Percentiles rank a stretch among this genome's conserved stretches.
These are phyloP conservation scores for Aureobasidium lini DNA, from an alignment of 2,329 filamentous ascomycete genomes.

Conservation along the genomic window DNA sequence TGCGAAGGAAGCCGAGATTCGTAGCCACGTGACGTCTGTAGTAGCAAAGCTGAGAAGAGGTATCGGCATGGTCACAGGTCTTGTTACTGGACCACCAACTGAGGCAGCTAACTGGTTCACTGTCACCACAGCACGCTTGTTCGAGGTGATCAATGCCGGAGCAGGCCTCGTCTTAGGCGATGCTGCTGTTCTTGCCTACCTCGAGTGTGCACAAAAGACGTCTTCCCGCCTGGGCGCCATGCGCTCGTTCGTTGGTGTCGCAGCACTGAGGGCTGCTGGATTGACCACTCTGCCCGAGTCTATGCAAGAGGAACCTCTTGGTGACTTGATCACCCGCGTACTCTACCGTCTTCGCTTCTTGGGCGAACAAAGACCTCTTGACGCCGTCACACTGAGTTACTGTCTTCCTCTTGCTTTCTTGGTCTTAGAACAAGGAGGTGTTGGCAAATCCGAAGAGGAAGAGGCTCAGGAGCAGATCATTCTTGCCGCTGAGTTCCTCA, in stretches of 20 bases:
- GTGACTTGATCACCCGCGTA: constrained; percentile 73
- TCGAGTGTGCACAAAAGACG: constrained; percentile 69
- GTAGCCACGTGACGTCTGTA: constrained; percentile 60
- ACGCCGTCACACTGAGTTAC: constrained; percentile 80
- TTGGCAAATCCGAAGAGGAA: constrained; percentile 59
- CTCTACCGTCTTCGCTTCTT: constrained; percentile 85
- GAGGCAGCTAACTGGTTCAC: constrained; percentile 86
- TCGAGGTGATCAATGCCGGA: constrained; percentile 69
- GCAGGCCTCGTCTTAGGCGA: constrained; percentile 77
- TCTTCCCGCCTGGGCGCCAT: constrained; percentile 67
- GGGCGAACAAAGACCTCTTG: constrained; percentile 89
- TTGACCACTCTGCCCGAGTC: constrained; percentile 65
- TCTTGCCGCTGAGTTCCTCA: constrained; percentile 77
- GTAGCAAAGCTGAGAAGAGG: constrained; percentile 71
- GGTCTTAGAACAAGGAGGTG: constrained; percentile 70
- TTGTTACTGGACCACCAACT: constrained; percentile 81
- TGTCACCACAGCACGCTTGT: constrained; percentile 64
- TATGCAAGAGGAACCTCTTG: constrained; percentile 71
- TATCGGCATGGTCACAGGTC: constrained; percentile 73
- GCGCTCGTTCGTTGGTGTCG: constrained; percentile 77
- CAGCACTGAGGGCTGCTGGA: constrained; percentile 71
- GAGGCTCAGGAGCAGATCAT: constrained; percentile 85
- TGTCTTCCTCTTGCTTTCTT: constrained; percentile 74
- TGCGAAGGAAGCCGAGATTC: constrained; percentile 75
- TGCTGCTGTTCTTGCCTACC: constrained; percentile 66